A percentile compares a stretch with the other conserved stretches of the same genome.
phyloP scores from a whole-genome alignment of 495 filamentous ascomycete genomes.

The Trichoderma virens region DNA sequence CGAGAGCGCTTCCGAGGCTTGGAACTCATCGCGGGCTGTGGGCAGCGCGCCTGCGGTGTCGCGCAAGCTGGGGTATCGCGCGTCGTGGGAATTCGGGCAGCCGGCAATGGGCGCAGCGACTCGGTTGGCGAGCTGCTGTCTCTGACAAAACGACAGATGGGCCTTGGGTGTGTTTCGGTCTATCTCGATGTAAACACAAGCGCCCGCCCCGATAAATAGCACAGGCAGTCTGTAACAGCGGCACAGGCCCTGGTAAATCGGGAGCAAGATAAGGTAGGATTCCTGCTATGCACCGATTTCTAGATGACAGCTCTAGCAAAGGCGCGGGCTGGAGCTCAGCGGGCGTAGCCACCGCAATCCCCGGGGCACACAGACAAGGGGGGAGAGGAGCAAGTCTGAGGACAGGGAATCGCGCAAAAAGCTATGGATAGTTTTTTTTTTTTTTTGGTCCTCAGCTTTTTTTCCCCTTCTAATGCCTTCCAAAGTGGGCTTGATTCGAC shows the following conservation, averaged over 20 bases:
- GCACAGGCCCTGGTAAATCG: background rate
- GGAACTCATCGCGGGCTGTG: conserved; percentile 23
- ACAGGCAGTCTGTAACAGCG: no score
- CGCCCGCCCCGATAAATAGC: background rate
- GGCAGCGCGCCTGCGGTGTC: conserved; percentile 12
- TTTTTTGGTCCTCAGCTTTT: background rate
- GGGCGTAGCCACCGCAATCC: background rate
- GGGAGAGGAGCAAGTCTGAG: background rate
- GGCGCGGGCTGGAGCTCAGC: background rate
- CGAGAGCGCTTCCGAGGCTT: conserved; percentile 39
- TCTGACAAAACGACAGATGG: background rate
- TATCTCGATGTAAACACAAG: background rate
- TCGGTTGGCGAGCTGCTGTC: background rate
- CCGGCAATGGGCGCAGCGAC: background rate
- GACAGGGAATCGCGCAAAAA: no score
- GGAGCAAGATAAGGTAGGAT: background rate
- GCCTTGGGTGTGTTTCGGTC: background rate
- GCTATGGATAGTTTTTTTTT: background rate
- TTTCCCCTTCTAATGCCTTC: background rate
- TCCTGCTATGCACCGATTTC: background rate
- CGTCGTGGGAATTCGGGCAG: background rate
- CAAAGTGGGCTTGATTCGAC: background rate
- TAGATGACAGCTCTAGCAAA: background rate
- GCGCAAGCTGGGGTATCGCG: background rate
- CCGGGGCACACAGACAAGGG: background rate